phyloP scores from a whole-genome alignment of 2,329 filamentous ascomycete genomes.

The Colletotrichum agaves region DNA sequence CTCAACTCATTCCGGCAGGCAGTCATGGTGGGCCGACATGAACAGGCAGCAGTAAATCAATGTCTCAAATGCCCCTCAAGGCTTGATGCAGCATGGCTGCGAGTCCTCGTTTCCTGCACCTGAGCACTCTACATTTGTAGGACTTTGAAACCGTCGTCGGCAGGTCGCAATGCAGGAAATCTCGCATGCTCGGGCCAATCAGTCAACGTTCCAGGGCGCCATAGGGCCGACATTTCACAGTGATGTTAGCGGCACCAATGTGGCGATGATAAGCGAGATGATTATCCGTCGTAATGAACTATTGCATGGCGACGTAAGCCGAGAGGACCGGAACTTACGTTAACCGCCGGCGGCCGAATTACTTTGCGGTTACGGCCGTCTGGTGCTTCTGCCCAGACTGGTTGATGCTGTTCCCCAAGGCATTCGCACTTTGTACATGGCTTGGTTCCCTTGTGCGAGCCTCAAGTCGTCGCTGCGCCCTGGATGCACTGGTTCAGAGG shows the following conservation, averaged over 20 bases:
- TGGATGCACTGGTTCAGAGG: background rate
- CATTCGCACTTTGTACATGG: background rate
- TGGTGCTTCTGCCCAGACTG: background rate
- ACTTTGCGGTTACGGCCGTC: background rate
- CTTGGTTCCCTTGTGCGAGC: background rate
- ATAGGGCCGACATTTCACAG: background rate
- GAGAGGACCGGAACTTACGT: background rate
- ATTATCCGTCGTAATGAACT: background rate
- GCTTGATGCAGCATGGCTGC: too few relatives aligned
- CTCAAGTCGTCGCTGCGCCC: background rate
- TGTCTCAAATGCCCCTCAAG: too few relatives aligned
- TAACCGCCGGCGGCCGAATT: background rate
- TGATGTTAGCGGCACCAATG: background rate
- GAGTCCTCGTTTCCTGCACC: too few relatives aligned
- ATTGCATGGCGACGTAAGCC: background rate
- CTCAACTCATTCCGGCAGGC: too few relatives aligned
- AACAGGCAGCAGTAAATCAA: too few relatives aligned
- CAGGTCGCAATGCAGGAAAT: background rate
- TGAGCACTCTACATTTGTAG: background rate
- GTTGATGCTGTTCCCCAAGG: background rate
- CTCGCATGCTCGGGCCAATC: background rate
- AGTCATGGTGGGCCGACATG: too few relatives aligned
- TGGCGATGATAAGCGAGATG: background rate
- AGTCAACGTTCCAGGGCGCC: background rate
- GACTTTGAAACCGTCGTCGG: background rate